A percentile compares a stretch with the other conserved stretches of the same genome.
These are phyloP conservation scores for Hericium coralloides DNA, from an alignment of 768 basidiomycete genomes.

Conservation along the genomic window DNA sequence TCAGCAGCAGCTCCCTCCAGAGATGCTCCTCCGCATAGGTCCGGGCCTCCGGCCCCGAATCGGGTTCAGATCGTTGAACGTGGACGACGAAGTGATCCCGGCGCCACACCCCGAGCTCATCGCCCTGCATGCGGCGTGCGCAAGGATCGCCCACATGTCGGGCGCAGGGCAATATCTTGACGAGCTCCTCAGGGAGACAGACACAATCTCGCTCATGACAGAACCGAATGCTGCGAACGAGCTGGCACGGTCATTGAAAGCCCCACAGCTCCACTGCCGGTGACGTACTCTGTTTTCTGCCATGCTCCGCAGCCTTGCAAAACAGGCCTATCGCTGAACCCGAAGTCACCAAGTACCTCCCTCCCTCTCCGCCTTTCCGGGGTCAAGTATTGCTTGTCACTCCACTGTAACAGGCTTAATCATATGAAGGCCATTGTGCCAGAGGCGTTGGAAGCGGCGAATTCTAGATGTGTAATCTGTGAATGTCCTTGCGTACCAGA, in stretches of 20 bases:
- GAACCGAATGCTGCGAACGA: slow-evolving; percentile 8
- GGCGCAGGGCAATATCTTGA: slow-evolving; percentile 3
- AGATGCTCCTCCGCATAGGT: background rate
- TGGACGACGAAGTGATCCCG: background rate
- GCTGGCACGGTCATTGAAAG: slow-evolving; percentile 3
- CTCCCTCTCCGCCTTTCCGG: no score
- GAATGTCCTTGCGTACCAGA: no score
- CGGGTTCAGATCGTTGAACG: background rate
- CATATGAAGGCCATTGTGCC: no score
- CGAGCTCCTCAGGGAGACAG: slow-evolving; percentile 5
- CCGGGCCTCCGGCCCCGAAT: background rate
- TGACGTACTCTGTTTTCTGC: no score
- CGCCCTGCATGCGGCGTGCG: slow-evolving; percentile 7
- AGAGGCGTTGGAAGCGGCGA: no score
- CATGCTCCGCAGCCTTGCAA: no score
- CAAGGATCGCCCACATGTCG: slow-evolving; percentile 7
- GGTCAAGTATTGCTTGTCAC: no score
- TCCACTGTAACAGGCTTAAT: no score
- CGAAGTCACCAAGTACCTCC: no score
- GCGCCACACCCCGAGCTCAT: slow-evolving; percentile 2
- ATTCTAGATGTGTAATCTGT: no score
- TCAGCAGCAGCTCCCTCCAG: background rate
- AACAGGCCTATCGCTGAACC: no score
- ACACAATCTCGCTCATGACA: slow-evolving; percentile 2
- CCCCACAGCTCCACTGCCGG: background rate